These are phyloP conservation scores for Eimeria necatrix DNA, from an alignment of 169 alveolate species.

Conservation along the genomic window DNA sequence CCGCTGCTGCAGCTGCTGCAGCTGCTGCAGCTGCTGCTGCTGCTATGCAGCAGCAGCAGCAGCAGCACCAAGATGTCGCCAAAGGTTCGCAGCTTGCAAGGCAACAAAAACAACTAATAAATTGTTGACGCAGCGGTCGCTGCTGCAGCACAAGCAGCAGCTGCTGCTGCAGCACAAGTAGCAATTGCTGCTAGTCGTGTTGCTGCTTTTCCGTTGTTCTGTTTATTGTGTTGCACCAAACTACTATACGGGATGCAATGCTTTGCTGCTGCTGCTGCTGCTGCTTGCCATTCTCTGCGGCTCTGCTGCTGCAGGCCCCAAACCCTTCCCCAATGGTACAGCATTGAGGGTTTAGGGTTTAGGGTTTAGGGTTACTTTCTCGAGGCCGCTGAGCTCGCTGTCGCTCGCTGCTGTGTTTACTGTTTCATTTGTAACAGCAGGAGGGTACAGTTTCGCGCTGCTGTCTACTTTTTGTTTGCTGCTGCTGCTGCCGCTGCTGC, in stretches of 20 bases:
- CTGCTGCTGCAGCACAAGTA: not conserved
- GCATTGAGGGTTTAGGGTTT: slow-evolving; percentile 4
- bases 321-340: not conserved
- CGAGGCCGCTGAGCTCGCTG: not conserved
- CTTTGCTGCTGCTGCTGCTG: not conserved
- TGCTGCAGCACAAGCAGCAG: not conserved
- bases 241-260: not conserved
- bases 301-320: slow-evolving; percentile 21
- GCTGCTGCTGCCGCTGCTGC: slow-evolving; percentile 56
- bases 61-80: not conserved
- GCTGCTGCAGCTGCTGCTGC: not conserved
- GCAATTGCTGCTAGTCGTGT: not conserved
- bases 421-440: slow-evolving; percentile 15
- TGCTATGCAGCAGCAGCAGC: not conserved
- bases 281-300: not conserved
- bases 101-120: not conserved
- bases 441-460: not conserved
- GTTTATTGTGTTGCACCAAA: not conserved
- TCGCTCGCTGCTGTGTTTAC: slow-evolving; percentile 26
- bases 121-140: not conserved
- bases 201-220: not conserved
- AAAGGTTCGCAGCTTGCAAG: not conserved
- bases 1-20: not conserved
- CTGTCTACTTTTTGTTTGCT: not conserved
- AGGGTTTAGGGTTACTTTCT: not conserved